phyloP scores from a whole-genome alignment of 2,329 filamentous ascomycete genomes.

The Colletotrichum tropicale region DNA sequence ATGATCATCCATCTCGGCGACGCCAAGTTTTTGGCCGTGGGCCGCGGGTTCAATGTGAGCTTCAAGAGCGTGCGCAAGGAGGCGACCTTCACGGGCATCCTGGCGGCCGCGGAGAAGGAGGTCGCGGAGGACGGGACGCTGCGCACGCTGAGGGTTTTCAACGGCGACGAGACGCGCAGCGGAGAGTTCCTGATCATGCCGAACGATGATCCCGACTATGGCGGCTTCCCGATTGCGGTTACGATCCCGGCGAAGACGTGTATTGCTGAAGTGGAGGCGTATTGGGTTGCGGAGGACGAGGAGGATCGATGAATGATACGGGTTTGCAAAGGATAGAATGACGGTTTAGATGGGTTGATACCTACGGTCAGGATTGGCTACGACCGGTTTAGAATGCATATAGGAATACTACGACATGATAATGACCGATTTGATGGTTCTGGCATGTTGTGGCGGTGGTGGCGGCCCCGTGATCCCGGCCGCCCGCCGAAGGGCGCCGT shows the following conservation, averaged over 20 bases:
- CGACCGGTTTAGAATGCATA: neutral
- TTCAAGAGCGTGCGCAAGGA: constrained; percentile 33
- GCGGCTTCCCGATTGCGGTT: constrained; percentile 58
- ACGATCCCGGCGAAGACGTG: constrained; percentile 57
- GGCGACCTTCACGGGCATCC: constrained; percentile 41
- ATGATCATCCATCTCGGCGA: constrained; percentile 41
- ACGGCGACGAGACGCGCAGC: constrained; percentile 46
- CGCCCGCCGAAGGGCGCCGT: neutral
- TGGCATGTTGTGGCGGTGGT: neutral
- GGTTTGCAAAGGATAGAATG: neutral
- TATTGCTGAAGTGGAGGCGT: constrained; percentile 46
- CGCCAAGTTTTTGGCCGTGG: constrained; percentile 38
- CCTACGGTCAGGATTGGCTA: neutral
- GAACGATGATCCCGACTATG: constrained; percentile 59
- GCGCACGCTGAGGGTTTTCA: constrained; percentile 35
- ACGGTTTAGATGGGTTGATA: neutral
- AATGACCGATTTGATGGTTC: neutral
- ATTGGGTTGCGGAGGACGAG: constrained; percentile 34
- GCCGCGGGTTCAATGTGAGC: constrained; percentile 40
- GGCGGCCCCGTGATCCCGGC: neutral
- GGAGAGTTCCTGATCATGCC: constrained; percentile 59
- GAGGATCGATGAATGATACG: constrained; percentile 14
- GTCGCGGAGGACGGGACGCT: constrained; percentile 36
- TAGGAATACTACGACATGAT: neutral
- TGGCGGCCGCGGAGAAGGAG: constrained; percentile 39